These are phyloP conservation scores for Lathyrus tuberosus DNA, from an alignment of 306 rosid species.

Conservation along the genomic window DNA sequence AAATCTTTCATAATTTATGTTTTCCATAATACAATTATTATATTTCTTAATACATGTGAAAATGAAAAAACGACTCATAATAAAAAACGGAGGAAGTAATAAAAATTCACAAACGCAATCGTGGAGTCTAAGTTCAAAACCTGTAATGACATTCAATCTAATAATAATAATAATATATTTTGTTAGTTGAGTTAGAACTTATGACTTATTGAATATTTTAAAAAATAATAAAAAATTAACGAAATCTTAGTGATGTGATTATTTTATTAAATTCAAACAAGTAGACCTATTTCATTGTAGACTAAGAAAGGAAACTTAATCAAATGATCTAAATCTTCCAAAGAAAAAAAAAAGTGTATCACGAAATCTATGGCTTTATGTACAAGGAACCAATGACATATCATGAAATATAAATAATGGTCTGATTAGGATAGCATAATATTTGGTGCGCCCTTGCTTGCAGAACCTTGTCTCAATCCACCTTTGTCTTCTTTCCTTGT, in stretches of 20 bases:
- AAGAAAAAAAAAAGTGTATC: neutral
- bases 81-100: too few relatives aligned
- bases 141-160: too few relatives aligned
- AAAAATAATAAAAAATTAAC: neutral
- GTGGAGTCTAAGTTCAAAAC: too few relatives aligned
- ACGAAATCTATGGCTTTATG: slow-evolving; percentile 17
- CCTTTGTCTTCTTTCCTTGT: slow-evolving; percentile 7
- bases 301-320: neutral
- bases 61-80: too few relatives aligned
- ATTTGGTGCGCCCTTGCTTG: slow-evolving; percentile 27
- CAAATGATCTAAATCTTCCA: too few relatives aligned
- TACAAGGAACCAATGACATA: slow-evolving; percentile 6
- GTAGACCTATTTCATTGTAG: neutral
- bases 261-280: neutral
- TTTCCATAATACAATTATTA: too few relatives aligned
- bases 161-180: too few relatives aligned
- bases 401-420: slow-evolving; percentile 6
- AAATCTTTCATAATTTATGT: too few relatives aligned
- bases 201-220: too few relatives aligned
- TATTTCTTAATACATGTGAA: too few relatives aligned
- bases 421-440: slow-evolving; percentile 29
- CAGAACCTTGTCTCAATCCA: slow-evolving; percentile 2
- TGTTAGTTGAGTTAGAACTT: too few relatives aligned
- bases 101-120: too few relatives aligned
- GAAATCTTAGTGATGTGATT: neutral